These are phyloP conservation scores for Chytridium lagenaria DNA, from an alignment of 371 early-diverging fungal species.

Conservation along the genomic window DNA sequence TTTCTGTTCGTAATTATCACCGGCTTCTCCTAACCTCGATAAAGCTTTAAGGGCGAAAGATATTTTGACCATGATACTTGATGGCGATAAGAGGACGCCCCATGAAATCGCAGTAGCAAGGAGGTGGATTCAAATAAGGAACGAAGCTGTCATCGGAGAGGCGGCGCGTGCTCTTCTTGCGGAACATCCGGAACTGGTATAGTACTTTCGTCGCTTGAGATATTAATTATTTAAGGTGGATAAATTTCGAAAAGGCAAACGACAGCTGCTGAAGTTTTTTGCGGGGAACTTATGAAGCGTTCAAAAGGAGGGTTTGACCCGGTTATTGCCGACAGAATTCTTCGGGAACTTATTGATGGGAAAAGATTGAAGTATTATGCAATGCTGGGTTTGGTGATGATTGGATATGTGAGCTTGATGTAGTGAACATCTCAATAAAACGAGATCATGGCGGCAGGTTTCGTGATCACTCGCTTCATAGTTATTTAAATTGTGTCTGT, in stretches of 20 bases:
- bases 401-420: too few species aligned
- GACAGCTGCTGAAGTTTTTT: constrained; percentile 70
- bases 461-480: too few species aligned
- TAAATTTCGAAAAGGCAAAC: constrained; percentile 63
- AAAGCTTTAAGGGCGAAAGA: constrained; percentile 38
- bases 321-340: constrained; percentile 57
- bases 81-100: constrained; percentile 60
- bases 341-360: constrained; percentile 52
- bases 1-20: constrained; percentile 58
- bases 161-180: constrained; percentile 61
- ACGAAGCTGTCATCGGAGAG: constrained; percentile 54
- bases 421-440: too few species aligned
- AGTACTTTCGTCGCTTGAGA: not conserved
- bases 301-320: constrained; percentile 80
- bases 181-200: constrained; percentile 65
- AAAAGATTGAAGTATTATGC: too few species aligned
- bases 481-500: too few species aligned
- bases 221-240: constrained; percentile 48
- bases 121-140: constrained; percentile 72
- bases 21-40: not conserved
- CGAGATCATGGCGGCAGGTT: too few species aligned
- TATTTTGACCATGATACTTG: constrained; percentile 67
- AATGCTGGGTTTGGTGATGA: too few species aligned
- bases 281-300: constrained; percentile 74
- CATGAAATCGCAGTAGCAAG: constrained; percentile 68